phyloP scores from a whole-genome alignment of 1,139 yeast genomes.

The Protomyces inundatus region DNA sequence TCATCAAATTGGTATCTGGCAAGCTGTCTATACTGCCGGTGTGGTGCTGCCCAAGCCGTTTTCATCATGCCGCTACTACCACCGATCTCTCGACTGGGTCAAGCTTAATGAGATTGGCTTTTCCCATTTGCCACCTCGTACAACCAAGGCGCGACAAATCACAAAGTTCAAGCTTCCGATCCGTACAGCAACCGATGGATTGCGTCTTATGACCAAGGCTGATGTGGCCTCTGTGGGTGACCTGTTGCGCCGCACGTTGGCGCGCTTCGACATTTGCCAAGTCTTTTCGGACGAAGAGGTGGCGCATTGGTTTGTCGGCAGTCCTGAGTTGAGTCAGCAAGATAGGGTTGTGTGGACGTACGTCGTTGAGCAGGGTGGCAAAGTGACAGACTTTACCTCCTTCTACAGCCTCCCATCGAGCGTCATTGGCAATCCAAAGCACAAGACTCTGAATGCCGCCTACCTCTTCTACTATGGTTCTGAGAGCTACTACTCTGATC shows the following conservation, averaged over 20 bases:
- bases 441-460: conserved; percentile 74
- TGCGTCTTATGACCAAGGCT: conserved; percentile 55
- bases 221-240: conserved; percentile 64
- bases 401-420: conserved; percentile 85
- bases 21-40: conserved; percentile 93
- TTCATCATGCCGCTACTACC: conserved; percentile 85
- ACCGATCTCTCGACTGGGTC: conserved; percentile 89
- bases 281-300: conserved; percentile 65
- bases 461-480: conserved; percentile 88
- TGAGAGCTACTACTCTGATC: conserved; percentile 45
- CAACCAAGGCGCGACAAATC: conserved; percentile 74
- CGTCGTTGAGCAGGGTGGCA: conserved; percentile 66
- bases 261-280: conserved; percentile 68
- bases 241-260: conserved; percentile 58
- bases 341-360: conserved; percentile 63
- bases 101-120: conserved; percentile 88
- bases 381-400: conserved; percentile 80
- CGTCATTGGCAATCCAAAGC: conserved; percentile 62
- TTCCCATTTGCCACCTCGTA: conserved; percentile 63
- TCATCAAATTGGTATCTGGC: conserved; percentile 81
- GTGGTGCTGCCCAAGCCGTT: conserved; percentile 86
- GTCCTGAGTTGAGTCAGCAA: conserved; percentile 37
- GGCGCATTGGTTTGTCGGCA: conserved; percentile 70
- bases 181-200: conserved; percentile 51
- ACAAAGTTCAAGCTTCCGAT: conserved; percentile 70